Evolutionary conservation across 495 filamentous ascomycete genomes (phyloP).

Genomic region (Aspergillus campestris): DNA sequence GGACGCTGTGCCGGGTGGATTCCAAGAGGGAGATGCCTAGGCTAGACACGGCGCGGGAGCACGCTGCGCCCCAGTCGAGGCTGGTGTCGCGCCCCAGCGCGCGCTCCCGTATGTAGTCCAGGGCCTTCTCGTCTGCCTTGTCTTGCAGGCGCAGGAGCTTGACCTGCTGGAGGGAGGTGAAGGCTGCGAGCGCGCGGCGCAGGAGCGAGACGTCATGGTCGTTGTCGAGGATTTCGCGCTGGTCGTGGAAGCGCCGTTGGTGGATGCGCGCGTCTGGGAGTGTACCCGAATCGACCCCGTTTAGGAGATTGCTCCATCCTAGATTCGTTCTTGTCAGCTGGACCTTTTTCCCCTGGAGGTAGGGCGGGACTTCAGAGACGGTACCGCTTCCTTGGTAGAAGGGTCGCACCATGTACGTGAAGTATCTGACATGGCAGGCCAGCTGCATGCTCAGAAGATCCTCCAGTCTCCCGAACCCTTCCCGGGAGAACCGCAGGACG

Average conservation of each 20-base stretch:
- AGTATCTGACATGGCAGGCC: conserved; percentile 53
- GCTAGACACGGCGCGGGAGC: conserved; percentile 50
- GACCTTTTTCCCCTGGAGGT: background rate
- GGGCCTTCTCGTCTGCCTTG: conserved; percentile 43
- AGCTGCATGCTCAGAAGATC: conserved; percentile 44
- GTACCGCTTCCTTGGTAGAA: conserved; percentile 51
- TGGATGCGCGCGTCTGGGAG: conserved; percentile 21
- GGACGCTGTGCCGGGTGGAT: conserved; percentile 45
- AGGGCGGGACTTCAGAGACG: conserved; percentile 18
- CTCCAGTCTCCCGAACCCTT: conserved; percentile 50
- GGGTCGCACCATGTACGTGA: conserved; percentile 65
- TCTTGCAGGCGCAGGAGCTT: conserved; percentile 58
- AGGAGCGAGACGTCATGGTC: conserved; percentile 33
- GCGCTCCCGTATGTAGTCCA: conserved; percentile 29
- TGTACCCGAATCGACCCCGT: conserved; percentile 10
- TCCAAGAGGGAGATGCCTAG: conserved; percentile 48
- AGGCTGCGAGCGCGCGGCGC: conserved; percentile 46
- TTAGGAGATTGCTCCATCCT: conserved; percentile 28
- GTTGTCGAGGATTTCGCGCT: conserved; percentile 19
- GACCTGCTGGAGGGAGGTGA: conserved; percentile 54
- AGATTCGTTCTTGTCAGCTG: conserved; percentile 14
- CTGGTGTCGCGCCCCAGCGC: conserved; percentile 22
- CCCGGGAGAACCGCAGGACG: conserved; percentile 49
- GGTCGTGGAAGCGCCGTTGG: conserved; percentile 23
- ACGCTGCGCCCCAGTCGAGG: conserved; percentile 56